phyloP scores from a whole-genome alignment of 345 rosid genomes.

The Clarkia xantiana region DNA sequence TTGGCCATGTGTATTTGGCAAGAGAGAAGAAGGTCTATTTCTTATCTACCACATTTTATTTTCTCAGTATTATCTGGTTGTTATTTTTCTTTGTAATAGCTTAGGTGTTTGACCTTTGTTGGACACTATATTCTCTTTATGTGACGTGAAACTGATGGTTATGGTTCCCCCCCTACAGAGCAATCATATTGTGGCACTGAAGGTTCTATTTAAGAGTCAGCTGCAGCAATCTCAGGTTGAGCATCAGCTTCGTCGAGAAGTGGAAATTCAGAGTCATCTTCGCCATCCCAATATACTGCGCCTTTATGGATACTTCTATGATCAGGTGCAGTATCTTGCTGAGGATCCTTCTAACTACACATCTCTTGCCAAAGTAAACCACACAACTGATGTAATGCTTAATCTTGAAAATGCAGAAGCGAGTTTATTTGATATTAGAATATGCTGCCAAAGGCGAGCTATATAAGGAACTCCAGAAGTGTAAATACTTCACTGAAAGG shows the following conservation, averaged over 20 bases:
- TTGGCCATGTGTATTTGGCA: constrained; percentile 91
- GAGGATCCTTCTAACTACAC: too few species aligned
- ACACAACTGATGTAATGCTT: neutral
- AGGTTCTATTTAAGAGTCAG: constrained; percentile 91
- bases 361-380: neutral
- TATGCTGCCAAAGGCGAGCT: constrained; percentile 89
- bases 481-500: constrained; percentile 82
- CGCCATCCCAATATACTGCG: constrained; percentile 79
- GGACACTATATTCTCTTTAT: neutral
- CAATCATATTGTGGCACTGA: constrained; percentile 82
- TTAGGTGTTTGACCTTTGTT: neutral
- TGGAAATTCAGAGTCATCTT: constrained; percentile 95
- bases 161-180: constrained; percentile 40
- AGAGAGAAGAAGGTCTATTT: constrained; percentile 62
- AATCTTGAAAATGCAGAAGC: constrained; percentile 28
- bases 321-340: constrained; percentile 39
- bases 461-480: constrained; percentile 78
- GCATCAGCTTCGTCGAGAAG: constrained; percentile 92
- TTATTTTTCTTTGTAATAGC: too few species aligned
- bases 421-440: constrained; percentile 70
- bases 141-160: neutral
- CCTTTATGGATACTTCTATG: constrained; percentile 92
- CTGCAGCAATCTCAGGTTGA: constrained; percentile 93
- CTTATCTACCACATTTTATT: neutral
- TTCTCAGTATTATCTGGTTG: neutral